Evolutionary conservation across 805 yeast genomes (phyloP).

Genomic region (Candida schatavii): DNA sequence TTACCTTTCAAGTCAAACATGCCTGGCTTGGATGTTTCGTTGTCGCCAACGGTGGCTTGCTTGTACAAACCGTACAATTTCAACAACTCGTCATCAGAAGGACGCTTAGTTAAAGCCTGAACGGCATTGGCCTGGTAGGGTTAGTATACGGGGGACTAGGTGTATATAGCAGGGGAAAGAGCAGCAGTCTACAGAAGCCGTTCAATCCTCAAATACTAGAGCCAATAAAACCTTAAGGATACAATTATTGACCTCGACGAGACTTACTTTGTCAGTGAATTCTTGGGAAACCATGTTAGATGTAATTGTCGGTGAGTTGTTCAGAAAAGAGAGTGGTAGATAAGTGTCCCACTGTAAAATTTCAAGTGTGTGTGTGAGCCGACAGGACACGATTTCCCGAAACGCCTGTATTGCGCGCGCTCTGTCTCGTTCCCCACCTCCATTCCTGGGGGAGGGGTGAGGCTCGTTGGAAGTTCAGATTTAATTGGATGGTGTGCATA

Average conservation of each 20-base stretch:
- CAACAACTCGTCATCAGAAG: slow-evolving; percentile 83
- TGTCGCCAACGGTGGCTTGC: slow-evolving; percentile 97
- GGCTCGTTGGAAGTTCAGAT: no score
- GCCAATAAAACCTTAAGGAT: not conserved
- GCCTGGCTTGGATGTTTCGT: slow-evolving; percentile 83
- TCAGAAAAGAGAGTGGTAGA: not conserved
- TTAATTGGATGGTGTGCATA: no score
- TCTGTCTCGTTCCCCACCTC: no score
- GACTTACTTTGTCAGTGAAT: slow-evolving; percentile 30
- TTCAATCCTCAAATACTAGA: slow-evolving; percentile 6
- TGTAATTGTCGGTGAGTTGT: not conserved
- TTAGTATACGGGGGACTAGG: slow-evolving; percentile 4
- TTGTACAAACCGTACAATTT: slow-evolving; percentile 89
- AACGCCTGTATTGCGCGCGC: no score
- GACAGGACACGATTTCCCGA: no score
- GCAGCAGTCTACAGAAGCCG: not conserved
- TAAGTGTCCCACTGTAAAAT: not conserved
- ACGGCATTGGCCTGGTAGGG: slow-evolving; percentile 71
- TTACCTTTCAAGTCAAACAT: slow-evolving; percentile 90
- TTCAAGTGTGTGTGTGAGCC: not conserved
- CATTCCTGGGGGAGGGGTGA: no score
- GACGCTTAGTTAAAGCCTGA: slow-evolving; percentile 69
- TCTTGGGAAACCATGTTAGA: slow-evolving; percentile 28
- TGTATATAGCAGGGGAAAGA: not conserved
- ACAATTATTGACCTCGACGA: not conserved